These are phyloP conservation scores for Salix viminalis DNA, from an alignment of 345 rosid species.

Conservation along the genomic window DNA sequence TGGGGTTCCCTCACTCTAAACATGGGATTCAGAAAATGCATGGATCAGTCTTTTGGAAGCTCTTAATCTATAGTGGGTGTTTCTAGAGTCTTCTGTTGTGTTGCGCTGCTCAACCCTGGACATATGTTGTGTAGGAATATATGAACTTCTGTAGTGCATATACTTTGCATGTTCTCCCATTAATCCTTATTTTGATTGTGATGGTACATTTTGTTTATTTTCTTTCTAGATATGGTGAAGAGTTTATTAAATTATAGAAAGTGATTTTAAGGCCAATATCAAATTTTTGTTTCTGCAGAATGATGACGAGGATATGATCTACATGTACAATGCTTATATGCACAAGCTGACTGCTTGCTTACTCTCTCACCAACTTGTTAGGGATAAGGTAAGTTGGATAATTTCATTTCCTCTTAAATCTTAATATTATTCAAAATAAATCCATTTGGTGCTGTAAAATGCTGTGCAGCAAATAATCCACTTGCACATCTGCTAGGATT, in stretches of 20 bases:
- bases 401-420: slow-evolving; percentile 4
- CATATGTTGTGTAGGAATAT: not conserved
- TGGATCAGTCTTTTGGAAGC: no score
- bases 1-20: no score
- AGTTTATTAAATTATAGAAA: not conserved
- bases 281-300: slow-evolving; percentile 26
- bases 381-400: slow-evolving; percentile 70
- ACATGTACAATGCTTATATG: slow-evolving; percentile 84
- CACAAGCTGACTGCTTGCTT: slow-evolving; percentile 89
- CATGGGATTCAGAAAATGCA: no score
- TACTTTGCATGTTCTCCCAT: not conserved
- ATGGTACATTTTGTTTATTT: not conserved
- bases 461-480: not conserved
- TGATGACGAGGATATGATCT: slow-evolving; percentile 82
- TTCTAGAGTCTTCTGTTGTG: not conserved
- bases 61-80: not conserved
- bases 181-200: not conserved
- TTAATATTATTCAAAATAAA: not conserved
- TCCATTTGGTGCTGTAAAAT: not conserved
- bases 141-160: not conserved
- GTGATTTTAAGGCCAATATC: not conserved
- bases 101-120: not conserved
- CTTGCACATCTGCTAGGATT: not conserved
- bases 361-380: slow-evolving; percentile 77
- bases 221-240: not conserved